Percentiles rank a stretch among this genome's conserved stretches.
These are phyloP conservation scores for Marasmius sp. DNA, from an alignment of 1,284 basidiomycete genomes.

Conservation along the genomic window DNA sequence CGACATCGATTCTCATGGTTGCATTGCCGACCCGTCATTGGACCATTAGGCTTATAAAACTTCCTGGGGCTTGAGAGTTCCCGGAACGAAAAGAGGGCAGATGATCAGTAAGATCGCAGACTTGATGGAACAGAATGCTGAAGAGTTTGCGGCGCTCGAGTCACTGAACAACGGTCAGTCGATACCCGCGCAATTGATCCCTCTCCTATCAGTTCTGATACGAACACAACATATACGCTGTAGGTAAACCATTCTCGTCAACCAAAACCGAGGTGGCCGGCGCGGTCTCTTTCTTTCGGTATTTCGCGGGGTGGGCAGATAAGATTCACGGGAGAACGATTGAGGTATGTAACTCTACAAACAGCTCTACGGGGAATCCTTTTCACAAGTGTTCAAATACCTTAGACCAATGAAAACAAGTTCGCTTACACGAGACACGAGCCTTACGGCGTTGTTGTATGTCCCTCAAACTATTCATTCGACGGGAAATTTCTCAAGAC, in stretches of 20 bases:
- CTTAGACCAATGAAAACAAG: slow-evolving; percentile 57
- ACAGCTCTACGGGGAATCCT: background rate
- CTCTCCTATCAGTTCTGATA: background rate
- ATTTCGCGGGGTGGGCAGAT: slow-evolving; percentile 54
- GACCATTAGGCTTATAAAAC: slow-evolving; percentile 54
- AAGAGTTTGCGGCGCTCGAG: slow-evolving; percentile 74
- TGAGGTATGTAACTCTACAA: slow-evolving; percentile 34
- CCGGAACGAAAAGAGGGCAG: slow-evolving; percentile 62
- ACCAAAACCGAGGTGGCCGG: slow-evolving; percentile 51
- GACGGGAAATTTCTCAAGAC: background rate
- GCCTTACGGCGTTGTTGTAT: slow-evolving; percentile 79
- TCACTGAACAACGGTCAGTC: slow-evolving; percentile 58
- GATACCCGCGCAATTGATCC: background rate
- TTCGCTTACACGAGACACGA: slow-evolving; percentile 81
- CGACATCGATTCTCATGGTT: background rate
- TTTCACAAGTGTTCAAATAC: background rate
- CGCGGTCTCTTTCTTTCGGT: slow-evolving; percentile 46
- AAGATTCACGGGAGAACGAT: slow-evolving; percentile 68
- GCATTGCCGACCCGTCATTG: background rate
- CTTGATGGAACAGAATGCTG: slow-evolving; percentile 66
- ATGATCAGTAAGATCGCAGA: slow-evolving; percentile 68
- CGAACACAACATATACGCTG: background rate
- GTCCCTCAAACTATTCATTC: slow-evolving; percentile 6
- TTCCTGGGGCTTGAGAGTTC: slow-evolving; percentile 62
- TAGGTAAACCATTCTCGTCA: slow-evolving; percentile 53